A percentile compares a stretch with the other conserved stretches of the same genome.
Evolutionary conservation across 148 eudicot species (phyloP).

Genomic region (Arbutus unedo): DNA sequence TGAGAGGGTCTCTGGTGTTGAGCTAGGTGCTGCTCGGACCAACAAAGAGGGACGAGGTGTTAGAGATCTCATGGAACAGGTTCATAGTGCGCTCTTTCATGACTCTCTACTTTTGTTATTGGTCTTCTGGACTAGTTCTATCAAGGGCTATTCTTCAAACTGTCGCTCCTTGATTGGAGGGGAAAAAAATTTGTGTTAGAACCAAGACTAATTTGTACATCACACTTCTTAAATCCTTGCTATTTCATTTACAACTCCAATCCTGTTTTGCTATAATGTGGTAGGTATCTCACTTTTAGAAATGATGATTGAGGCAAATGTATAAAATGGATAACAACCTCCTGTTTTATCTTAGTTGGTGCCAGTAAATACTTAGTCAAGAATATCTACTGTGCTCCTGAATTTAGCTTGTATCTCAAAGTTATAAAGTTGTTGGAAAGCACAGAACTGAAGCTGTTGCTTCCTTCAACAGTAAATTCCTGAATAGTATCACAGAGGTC

Average conservation of each 20-base stretch:
- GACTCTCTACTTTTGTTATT: not conserved
- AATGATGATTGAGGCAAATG: not conserved
- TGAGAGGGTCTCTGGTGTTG: conserved; percentile 98
- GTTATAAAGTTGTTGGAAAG: not conserved
- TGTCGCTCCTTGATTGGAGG: not conserved
- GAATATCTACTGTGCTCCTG: not conserved
- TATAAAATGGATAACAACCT: not conserved
- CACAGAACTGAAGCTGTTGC: not conserved
- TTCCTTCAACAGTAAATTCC: not conserved
- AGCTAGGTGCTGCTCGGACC: conserved; percentile 90
- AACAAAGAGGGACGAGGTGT: conserved; percentile 86
- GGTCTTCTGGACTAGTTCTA: not conserved
- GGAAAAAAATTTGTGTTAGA: not conserved
- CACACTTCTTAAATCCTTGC: not conserved
- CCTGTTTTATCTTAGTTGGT: not conserved
- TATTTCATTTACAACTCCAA: not conserved
- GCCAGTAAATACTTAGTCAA: not conserved
- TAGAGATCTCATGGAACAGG: conserved; percentile 97
- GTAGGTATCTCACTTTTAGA: not conserved
- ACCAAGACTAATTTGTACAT: not conserved
- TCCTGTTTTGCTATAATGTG: not conserved
- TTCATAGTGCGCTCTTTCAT: conserved; percentile 21
- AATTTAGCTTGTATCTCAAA: not conserved
- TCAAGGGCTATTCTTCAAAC: not conserved
- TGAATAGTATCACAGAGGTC: not conserved